These are phyloP conservation scores for Pythium grandisporangium DNA, from an alignment of 352 stramenopile genomes.

Conservation along the genomic window DNA sequence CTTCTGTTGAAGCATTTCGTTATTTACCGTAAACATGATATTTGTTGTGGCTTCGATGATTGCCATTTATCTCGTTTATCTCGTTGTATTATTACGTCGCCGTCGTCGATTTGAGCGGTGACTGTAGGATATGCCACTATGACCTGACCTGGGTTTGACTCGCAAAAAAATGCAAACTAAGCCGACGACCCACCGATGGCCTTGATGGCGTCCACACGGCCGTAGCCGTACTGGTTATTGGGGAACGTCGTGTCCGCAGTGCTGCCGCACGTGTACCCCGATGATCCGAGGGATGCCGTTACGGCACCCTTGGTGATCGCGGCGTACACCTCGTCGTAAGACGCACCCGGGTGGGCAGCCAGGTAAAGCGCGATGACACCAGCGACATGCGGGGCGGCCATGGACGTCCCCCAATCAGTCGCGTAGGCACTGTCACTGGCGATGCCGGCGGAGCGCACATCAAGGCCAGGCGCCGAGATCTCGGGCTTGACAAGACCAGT, in stretches of 20 bases:
- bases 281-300: neutral
- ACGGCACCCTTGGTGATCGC: conserved; percentile 2
- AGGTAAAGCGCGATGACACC: conserved; percentile 18
- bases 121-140: too few species aligned
- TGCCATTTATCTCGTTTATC: too few species aligned
- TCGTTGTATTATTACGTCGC: too few species aligned
- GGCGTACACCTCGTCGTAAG: conserved; percentile 5
- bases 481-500: conserved; percentile 18
- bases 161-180: too few species aligned
- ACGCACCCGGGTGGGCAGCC: conserved; percentile 5
- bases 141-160: too few species aligned
- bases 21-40: too few species aligned
- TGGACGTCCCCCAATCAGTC: conserved; percentile 16
- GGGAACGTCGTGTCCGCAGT: conserved; percentile 10
- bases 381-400: conserved; percentile 23
- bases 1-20: too few species aligned
- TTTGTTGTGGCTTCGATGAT: too few species aligned
- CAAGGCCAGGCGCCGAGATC: conserved; percentile 7
- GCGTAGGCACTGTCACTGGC: conserved; percentile 7
- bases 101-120: too few species aligned
- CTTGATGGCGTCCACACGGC: conserved; percentile 12
- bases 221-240: conserved; percentile 23
- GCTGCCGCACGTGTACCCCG: conserved; percentile 11
- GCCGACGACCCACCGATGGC: too few species aligned
- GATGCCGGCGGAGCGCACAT: conserved; percentile 7